phyloP scores from a whole-genome alignment of 2,329 filamentous ascomycete species.

The Xylariaceae sp. region DNA sequence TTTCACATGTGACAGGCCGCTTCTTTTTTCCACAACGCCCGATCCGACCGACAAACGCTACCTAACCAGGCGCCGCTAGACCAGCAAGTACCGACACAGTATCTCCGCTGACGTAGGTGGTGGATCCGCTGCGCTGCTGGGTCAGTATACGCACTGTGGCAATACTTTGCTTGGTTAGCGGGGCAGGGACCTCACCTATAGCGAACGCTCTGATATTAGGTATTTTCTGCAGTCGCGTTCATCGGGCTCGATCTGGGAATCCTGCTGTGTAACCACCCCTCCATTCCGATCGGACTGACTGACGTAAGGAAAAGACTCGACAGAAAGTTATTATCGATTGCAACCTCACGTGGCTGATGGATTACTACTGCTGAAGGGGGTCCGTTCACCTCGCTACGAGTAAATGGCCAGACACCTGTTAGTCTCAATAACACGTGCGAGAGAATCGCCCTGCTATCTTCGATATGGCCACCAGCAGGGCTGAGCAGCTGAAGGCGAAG shows the following conservation, averaged over 20 bases:
- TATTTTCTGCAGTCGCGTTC: background rate
- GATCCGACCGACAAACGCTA: background rate
- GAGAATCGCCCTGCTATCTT: constrained; percentile 19
- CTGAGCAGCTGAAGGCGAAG: constrained; percentile 40
- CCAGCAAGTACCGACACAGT: background rate
- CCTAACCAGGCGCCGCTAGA: background rate
- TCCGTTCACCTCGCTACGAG: no score
- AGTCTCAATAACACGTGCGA: background rate
- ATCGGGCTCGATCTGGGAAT: background rate
- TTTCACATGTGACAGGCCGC: no score
- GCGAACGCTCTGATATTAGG: background rate
- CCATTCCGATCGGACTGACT: background rate
- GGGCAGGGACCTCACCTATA: background rate
- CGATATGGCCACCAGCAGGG: constrained; percentile 25
- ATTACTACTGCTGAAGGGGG: background rate
- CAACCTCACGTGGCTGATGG: background rate
- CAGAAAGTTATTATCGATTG: background rate
- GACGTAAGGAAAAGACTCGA: background rate
- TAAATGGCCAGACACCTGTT: background rate
- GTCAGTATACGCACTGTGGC: background rate
- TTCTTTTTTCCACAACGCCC: no score
- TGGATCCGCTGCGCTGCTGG: background rate
- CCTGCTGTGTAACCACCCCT: background rate
- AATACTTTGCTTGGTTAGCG: background rate
- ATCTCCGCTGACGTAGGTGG: background rate